Conservation (phyloP, 129 eudicot genomes). For the Centella asiatica region DNA sequence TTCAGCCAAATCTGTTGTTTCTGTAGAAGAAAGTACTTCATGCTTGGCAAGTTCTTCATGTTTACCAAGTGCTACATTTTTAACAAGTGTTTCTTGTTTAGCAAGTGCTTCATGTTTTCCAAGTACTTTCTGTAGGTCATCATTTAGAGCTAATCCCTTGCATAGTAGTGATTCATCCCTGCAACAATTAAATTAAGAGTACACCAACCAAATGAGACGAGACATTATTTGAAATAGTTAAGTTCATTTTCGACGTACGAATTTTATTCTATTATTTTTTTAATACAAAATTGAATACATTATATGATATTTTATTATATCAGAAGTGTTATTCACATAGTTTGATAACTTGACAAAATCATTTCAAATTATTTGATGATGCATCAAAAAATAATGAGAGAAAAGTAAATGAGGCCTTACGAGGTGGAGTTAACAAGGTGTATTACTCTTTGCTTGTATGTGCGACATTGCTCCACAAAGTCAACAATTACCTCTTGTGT, state of each 20-base stretch:
- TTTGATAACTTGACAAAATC: background rate
- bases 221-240: too few species aligned
- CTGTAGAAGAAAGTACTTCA: slow-evolving; percentile 61
- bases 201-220: too few species aligned
- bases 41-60: slow-evolving; percentile 47
- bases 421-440: slow-evolving; percentile 96
- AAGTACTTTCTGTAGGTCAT: slow-evolving; percentile 69
- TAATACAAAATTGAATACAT: too few species aligned
- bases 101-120: too few species aligned
- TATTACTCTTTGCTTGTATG: slow-evolving; percentile 90
- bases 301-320: too few species aligned
- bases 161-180: slow-evolving; percentile 87
- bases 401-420: slow-evolving; percentile 52
- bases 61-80: too few species aligned
- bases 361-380: background rate
- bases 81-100: too few species aligned
- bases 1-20: slow-evolving; percentile 23
- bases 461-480: slow-evolving; percentile 91
- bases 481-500: slow-evolving; percentile 88
- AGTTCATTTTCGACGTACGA: too few species aligned
- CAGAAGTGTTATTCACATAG: too few species aligned
- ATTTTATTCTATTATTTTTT: too few species aligned
- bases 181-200: slow-evolving; percentile 11
- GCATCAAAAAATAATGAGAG: background rate
- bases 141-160: slow-evolving; percentile 91